Conservation (phyloP, 148 eudicot genomes). For the Spergularia marina region DNA sequence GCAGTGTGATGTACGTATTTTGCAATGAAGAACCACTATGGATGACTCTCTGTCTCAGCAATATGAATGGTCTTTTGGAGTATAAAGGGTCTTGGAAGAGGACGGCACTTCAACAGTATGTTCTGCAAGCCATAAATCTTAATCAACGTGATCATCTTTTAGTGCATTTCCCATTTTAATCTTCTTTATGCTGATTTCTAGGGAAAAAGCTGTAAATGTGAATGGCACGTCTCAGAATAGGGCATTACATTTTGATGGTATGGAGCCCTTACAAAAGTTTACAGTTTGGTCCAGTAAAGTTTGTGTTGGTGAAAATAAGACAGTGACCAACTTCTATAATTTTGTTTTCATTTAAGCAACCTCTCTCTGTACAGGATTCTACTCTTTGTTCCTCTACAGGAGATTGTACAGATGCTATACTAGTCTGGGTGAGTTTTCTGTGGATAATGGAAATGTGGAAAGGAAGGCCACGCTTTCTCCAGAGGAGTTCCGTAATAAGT, state of each 20-base stretch:
- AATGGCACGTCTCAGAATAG: slow-evolving; percentile 35
- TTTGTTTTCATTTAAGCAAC: not conserved
- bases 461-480: slow-evolving; percentile 54
- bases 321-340: not conserved
- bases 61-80: slow-evolving; percentile 52
- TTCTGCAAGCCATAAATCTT: slow-evolving; percentile 7
- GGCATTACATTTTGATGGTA: slow-evolving; percentile 78
- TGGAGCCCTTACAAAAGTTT: slow-evolving; percentile 3
- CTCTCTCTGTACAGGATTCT: slow-evolving; percentile 58
- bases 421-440: slow-evolving; percentile 62
- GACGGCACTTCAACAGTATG: slow-evolving; percentile 68
- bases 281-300: not conserved
- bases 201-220: slow-evolving; percentile 40
- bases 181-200: slow-evolving; percentile 24
- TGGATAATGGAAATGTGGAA: slow-evolving; percentile 78
- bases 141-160: not conserved
- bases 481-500: slow-evolving; percentile 58
- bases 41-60: slow-evolving; percentile 79
- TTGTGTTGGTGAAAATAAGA: not conserved
- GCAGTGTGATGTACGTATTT: slow-evolving; percentile 94
- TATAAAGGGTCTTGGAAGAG: slow-evolving; percentile 94
- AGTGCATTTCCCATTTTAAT: not conserved
- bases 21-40: slow-evolving; percentile 99
- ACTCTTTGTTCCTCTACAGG: slow-evolving; percentile 73
- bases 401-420: slow-evolving; percentile 84